Conservation (phyloP, 495 filamentous ascomycete species). For the Hamigera avellanea region DNA sequence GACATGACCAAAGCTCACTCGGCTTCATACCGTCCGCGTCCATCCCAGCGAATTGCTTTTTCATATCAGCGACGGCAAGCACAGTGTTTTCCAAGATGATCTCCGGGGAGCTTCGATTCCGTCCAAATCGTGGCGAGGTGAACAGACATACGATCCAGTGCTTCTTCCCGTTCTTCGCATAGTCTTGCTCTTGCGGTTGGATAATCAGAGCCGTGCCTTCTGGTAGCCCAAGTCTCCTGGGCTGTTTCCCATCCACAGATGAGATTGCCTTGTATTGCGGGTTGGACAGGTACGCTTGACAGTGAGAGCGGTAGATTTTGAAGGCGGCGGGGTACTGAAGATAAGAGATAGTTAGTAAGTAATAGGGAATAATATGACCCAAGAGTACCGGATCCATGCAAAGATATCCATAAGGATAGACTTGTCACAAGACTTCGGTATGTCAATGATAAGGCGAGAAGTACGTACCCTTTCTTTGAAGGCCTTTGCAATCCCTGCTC, state of each 20-base stretch:
- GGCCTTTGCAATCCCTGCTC: slow-evolving; percentile 25
- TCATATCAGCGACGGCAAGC: slow-evolving; percentile 28
- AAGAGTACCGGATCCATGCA: too few species aligned
- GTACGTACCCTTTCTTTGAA: slow-evolving; percentile 27
- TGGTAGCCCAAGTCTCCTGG: slow-evolving; percentile 6
- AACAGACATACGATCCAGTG: slow-evolving; percentile 42
- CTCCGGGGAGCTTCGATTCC: slow-evolving; percentile 10
- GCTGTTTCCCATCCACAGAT: background rate
- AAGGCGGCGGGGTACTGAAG: slow-evolving; percentile 36
- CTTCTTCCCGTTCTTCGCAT: slow-evolving; percentile 5
- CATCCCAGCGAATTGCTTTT: slow-evolving; percentile 14
- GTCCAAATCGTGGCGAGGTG: slow-evolving; percentile 25
- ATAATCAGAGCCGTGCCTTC: slow-evolving; percentile 36
- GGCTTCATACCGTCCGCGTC: slow-evolving; percentile 4
- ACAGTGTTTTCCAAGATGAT: slow-evolving; percentile 26
- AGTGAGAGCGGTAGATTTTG: slow-evolving; percentile 22
- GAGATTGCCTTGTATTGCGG: slow-evolving; percentile 5
- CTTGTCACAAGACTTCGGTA: too few species aligned
- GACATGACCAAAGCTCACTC: slow-evolving; percentile 22
- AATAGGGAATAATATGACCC: too few species aligned
- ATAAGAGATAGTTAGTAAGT: too few species aligned
- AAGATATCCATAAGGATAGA: too few species aligned
- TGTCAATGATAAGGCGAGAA: too few species aligned
- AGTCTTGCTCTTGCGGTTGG: slow-evolving; percentile 21
- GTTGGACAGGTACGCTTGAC: slow-evolving; percentile 5